phyloP scores from a whole-genome alignment of 106 monocot genomes.

The Allium cepa region DNA sequence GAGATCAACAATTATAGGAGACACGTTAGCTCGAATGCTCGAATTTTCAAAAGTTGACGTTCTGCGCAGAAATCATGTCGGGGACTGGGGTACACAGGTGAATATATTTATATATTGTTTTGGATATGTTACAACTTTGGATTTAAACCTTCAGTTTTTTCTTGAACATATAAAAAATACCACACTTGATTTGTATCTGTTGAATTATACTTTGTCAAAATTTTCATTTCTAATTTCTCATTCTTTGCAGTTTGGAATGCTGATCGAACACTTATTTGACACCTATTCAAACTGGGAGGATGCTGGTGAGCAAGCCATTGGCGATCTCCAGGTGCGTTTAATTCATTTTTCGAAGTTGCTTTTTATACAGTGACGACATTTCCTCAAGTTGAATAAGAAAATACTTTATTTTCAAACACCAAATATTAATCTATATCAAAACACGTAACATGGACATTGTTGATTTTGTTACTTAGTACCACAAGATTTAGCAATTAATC shows the following conservation, averaged over 20 bases:
- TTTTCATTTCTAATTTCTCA: background rate
- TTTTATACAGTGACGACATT: too few relatives aligned
- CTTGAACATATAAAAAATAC: background rate
- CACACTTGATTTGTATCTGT: background rate
- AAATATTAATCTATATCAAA: too few relatives aligned
- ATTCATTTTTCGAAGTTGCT: background rate
- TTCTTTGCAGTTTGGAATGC: conserved; percentile 79
- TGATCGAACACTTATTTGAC: conserved; percentile 83
- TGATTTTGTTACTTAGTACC: too few relatives aligned
- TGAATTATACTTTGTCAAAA: background rate
- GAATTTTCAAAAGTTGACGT: conserved; percentile 95
- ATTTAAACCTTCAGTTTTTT: background rate
- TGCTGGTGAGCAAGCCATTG: conserved; percentile 72
- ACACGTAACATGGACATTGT: too few relatives aligned
- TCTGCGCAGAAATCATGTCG: conserved; percentile 93
- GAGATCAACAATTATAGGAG: conserved; percentile 96
- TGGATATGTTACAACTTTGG: background rate
- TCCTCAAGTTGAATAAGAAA: too few relatives aligned
- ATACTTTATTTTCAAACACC: too few relatives aligned
- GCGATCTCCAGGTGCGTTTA: conserved; percentile 73
- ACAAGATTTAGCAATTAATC: too few relatives aligned
- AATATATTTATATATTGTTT: background rate
- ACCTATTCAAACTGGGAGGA: conserved; percentile 76
- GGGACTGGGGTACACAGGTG: conserved; percentile 99
- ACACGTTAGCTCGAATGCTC: conserved; percentile 86